phyloP scores from a whole-genome alignment of 176 grass and related monocot species.

The Oryza coarctata region DNA sequence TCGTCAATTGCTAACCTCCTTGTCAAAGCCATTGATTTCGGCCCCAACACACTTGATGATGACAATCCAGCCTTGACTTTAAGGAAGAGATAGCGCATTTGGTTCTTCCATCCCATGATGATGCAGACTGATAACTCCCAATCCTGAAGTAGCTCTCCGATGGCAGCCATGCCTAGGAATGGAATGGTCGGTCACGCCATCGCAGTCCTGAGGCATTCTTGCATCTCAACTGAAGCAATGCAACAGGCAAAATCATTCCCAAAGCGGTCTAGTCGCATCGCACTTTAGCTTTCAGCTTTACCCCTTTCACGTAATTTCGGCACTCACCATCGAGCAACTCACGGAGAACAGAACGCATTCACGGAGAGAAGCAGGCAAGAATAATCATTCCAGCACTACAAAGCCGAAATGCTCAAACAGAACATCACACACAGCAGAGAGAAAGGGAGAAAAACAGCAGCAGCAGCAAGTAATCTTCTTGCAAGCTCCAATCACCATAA shows the following conservation, averaged over 20 bases:
- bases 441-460: neutral
- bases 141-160: neutral
- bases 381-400: neutral
- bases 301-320: neutral
- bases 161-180: neutral
- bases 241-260: neutral
- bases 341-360: neutral
- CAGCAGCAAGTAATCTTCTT: neutral
- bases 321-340: neutral
- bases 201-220: neutral
- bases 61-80: neutral
- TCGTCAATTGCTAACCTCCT: neutral
- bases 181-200: slow-evolving; percentile 31
- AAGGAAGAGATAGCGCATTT: neutral
- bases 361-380: slow-evolving; percentile 22
- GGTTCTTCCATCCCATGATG: neutral
- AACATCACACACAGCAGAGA: neutral
- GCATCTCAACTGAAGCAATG: neutral
- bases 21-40: neutral
- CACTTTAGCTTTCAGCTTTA: slow-evolving; percentile 25
- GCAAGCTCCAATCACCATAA: slow-evolving; percentile 2
- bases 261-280: neutral
- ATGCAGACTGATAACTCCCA: slow-evolving; percentile 1
- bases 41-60: neutral
- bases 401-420: neutral